These are phyloP conservation scores for Suillus americanus DNA, from an alignment of 768 basidiomycete genomes.

Conservation along the genomic window DNA sequence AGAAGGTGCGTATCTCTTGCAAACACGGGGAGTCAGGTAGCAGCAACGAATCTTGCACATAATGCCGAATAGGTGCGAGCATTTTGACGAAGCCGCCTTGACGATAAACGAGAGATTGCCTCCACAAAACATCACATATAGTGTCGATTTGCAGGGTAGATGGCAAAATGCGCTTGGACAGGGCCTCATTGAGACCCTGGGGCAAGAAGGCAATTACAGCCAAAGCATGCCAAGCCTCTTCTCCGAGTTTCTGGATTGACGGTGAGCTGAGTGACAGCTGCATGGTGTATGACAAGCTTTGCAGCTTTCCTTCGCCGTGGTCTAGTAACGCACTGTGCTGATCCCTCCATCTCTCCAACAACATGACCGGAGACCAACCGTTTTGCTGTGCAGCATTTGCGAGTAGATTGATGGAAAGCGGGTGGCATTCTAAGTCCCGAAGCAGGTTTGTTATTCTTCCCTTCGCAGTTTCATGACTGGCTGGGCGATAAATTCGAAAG, in stretches of 20 bases:
- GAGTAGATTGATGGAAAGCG: no score
- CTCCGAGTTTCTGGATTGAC: not conserved
- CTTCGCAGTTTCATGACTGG: no score
- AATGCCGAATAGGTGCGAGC: not conserved
- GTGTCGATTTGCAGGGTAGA: not conserved
- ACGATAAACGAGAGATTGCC: not conserved
- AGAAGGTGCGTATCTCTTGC: not conserved
- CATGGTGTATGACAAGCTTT: not conserved
- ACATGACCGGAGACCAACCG: no score
- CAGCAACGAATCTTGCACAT: not conserved
- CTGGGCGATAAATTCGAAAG: no score
- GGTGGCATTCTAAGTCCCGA: no score
- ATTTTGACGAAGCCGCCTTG: not conserved
- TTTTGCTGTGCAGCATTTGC: no score
- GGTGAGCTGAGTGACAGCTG: not conserved
- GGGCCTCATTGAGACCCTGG: conserved; percentile 1
- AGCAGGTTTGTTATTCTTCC: no score
- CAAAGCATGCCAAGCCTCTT: not conserved
- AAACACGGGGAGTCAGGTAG: not conserved
- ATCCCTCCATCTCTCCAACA: no score
- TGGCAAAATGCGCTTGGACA: not conserved
- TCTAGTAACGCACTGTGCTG: no score
- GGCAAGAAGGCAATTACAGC: conserved; percentile 3
- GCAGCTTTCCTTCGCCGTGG: not conserved
- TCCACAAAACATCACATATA: not conserved